A percentile compares a stretch with the other conserved stretches of the same genome.
Conservation (phyloP, 352 stramenopile genomes). For the Pythium dissotocum region DNA sequence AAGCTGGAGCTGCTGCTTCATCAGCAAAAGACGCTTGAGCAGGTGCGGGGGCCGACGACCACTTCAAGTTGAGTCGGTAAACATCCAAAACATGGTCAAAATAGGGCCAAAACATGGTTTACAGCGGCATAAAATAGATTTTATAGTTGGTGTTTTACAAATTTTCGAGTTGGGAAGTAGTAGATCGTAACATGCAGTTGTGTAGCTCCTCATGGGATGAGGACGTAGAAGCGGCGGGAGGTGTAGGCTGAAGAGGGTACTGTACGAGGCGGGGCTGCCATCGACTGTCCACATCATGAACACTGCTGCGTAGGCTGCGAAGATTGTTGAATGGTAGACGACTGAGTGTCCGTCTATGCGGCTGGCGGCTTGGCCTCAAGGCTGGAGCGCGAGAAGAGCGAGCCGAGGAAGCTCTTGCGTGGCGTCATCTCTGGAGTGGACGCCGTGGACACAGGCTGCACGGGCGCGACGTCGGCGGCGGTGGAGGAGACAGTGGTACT, state of each 20-base stretch:
- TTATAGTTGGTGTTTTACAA: constrained; percentile 26
- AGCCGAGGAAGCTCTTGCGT: constrained; percentile 29
- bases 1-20: constrained; percentile 65
- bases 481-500: constrained; percentile 26
- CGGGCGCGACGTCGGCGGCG: constrained; percentile 5
- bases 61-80: constrained; percentile 14
- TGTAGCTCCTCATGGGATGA: not conserved
- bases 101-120: not conserved
- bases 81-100: constrained; percentile 3
- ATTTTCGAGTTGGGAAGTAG: constrained; percentile 12
- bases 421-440: constrained; percentile 6
- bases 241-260: constrained; percentile 4
- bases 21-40: constrained; percentile 43
- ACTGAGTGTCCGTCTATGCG: constrained; percentile 6
- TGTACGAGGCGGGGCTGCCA: constrained; percentile 18
- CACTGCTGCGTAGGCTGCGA: constrained; percentile 6
- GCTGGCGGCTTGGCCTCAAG: constrained; percentile 23
- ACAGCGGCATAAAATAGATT: constrained; percentile 31
- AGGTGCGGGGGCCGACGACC: not conserved
- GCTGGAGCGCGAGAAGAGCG: constrained; percentile 28
- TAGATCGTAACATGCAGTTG: not conserved
- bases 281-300: constrained; percentile 21
- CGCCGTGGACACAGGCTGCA: constrained; percentile 10
- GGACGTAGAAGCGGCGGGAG: constrained; percentile 12
- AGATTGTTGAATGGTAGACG: not conserved